phyloP scores from a whole-genome alignment of 345 rosid genomes.

The Melastoma malabathricum region DNA sequence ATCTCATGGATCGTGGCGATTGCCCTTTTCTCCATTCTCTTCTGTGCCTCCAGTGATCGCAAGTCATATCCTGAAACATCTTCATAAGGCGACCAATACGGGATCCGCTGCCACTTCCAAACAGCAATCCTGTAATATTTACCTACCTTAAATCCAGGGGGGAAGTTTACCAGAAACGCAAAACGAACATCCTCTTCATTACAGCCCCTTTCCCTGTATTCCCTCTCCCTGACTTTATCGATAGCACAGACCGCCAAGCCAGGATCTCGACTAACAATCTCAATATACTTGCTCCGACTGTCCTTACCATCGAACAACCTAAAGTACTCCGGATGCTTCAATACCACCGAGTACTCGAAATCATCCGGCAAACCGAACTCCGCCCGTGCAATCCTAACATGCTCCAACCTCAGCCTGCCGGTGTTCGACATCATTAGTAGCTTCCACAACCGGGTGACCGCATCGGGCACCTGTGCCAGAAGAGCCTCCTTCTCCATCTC shows the following conservation, averaged over 20 bases:
- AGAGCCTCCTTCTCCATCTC: constrained; percentile 52
- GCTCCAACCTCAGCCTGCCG: constrained; percentile 67
- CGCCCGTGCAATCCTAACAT: constrained; percentile 57
- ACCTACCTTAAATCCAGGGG: constrained; percentile 88
- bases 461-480: constrained; percentile 45
- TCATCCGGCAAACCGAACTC: constrained; percentile 92
- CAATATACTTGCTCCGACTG: constrained; percentile 70
- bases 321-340: constrained; percentile 55
- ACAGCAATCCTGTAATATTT: constrained; percentile 82
- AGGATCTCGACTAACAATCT: constrained; percentile 50
- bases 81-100: constrained; percentile 95
- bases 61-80: constrained; percentile 69
- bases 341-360: constrained; percentile 68
- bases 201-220: constrained; percentile 69
- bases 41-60: constrained; percentile 85
- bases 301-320: constrained; percentile 55
- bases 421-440: constrained; percentile 72
- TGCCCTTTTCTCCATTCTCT: constrained; percentile 89
- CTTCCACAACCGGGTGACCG: constrained; percentile 57
- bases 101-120: constrained; percentile 94
- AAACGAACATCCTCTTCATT: constrained; percentile 82
- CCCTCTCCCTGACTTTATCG: constrained; percentile 71
- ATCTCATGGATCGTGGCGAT: constrained; percentile 83
- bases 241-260: constrained; percentile 49
- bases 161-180: constrained; percentile 68